Evolutionary conservation across 441 rosid species (phyloP), one percentile per base, ranked within the genome.

Genomic region (Gossypium davidsonii): DNA sequence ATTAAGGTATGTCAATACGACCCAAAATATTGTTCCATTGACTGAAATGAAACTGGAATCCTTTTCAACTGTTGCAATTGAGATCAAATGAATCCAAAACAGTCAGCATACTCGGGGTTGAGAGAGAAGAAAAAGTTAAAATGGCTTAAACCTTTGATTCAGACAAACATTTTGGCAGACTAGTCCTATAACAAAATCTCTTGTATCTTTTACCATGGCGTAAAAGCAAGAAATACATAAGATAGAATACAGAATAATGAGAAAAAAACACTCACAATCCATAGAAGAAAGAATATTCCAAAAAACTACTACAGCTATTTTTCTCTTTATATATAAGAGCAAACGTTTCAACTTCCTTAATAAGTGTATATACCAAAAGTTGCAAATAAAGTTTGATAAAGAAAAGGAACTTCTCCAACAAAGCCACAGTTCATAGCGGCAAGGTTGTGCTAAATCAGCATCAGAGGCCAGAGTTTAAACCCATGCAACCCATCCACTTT

Each of bases 21-120:
- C n/a, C 56, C 8, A 10, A 81, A 71, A 78, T 86, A 88, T 15
- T 77, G 85, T 4, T 6, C 6, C 8, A 60, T 68, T 0, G 86
- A 86, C 26, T 64, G 52, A 78, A 84, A 88, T 4, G 81, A 31
- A 20, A 61, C 55, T 0, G 90, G 86, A 76, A 88, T 84, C 57
- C 46, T 74, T 5, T 70, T 62, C 70, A 85, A 85, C 92, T 86
- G 44, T 37, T 37, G 10, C 44, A 37, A 37, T 37, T 37, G 44
- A 10, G 25, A 28, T 51, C 9, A 49, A 6, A 17, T 68, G 55
- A 48, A 14, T 26, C 44, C 46, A 53, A 3, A n/a, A 17, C 44
- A 28, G 37, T 46, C 6, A 15, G 37, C 10, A 37, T 37, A 37
- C 44, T 37, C 6, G 2, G 44, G 44, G 10, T 37, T 37, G 11